phyloP scores from a whole-genome alignment of 1,284 basidiomycete species.

The Tilletia setariae region DNA sequence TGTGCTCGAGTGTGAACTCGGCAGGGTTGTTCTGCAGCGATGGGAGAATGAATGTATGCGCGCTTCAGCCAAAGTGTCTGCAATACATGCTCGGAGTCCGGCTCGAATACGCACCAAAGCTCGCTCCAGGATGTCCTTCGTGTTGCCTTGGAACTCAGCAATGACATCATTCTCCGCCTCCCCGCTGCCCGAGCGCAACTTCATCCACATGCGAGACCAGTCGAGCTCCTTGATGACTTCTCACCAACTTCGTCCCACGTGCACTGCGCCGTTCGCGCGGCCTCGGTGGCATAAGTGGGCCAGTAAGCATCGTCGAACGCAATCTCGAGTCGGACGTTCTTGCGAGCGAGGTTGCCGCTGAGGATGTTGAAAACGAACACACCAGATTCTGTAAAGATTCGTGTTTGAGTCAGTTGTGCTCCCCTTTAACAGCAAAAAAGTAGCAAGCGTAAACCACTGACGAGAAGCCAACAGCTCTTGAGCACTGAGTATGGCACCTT shows the following conservation, averaged over 20 bases:
- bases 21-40: conserved; percentile 62
- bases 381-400: conserved; percentile 60
- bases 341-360: conserved; percentile 68
- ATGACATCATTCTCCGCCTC: conserved; percentile 44
- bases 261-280: conserved; percentile 70
- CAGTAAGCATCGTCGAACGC: conserved; percentile 74
- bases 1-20: conserved; percentile 62
- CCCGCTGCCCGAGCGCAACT: conserved; percentile 40
- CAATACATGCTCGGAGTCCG: not conserved
- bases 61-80: not conserved
- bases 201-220: conserved; percentile 79
- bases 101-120: not conserved
- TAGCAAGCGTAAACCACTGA: not conserved
- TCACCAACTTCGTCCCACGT: conserved; percentile 92
- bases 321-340: conserved; percentile 77
- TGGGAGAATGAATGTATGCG: not conserved
- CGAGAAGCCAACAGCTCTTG: conserved; percentile 36
- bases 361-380: conserved; percentile 85
- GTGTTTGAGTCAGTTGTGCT: not conserved
- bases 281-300: conserved; percentile 69
- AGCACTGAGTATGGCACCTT: conserved; percentile 34
- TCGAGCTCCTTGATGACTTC: conserved; percentile 91
- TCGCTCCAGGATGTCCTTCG: conserved; percentile 47
- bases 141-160: conserved; percentile 49
- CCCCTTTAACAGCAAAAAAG: too few relatives aligned